Evolutionary conservation across 306 rosid species (phyloP), one percentile per base, ranked within the genome.

Genomic region (Castanea crenata): DNA sequence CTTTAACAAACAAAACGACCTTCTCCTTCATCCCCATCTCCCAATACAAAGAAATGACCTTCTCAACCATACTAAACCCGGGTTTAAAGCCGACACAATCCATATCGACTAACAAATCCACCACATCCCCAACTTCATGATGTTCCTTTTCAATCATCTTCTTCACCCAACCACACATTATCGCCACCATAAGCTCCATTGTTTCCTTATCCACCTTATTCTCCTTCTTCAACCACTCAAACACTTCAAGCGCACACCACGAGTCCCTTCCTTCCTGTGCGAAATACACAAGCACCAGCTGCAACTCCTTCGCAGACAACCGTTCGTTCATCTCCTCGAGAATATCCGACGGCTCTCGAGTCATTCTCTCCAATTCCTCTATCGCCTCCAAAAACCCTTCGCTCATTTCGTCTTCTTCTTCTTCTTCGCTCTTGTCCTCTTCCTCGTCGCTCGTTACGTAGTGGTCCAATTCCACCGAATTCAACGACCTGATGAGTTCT

Each of bases 191-290:
- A 16, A 95, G 92, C 87, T 95, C 99, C 99, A 92, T 95, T 41
- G 98, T 95, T 83, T 95, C 99, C 85, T 92, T 89, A 52, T 95
- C 99, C 11, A 95, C 98, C 77, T 94, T 85, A 25, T 95, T 95
- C 86, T 95, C 99, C 81, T 91, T 95, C 34, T 94, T 82, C 19
- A 95, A 88, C 99, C 99, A 95, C 84, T 95, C 99, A 86, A 95
- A 95, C 83, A 93, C 99, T 87, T 95, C 99, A 63, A 95, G 83
- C 1, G 99, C 98, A 81, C 96, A 95, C 99, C 99, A 95, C 0
- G 98, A 93, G 80, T 95, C 99, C 75, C 99, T 91, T 5, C 99
- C 99, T 58, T 95, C 99, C 76, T 95, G 98, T 1, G 99, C 87
- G 84, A 95, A 95, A 76, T 93, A 95, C 18, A 93, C 98, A 59